Percentiles rank a stretch among this genome's conserved stretches.
phyloP scores from a whole-genome alignment of 2,329 filamentous ascomycete genomes.

The Rosellinia necatrix region DNA sequence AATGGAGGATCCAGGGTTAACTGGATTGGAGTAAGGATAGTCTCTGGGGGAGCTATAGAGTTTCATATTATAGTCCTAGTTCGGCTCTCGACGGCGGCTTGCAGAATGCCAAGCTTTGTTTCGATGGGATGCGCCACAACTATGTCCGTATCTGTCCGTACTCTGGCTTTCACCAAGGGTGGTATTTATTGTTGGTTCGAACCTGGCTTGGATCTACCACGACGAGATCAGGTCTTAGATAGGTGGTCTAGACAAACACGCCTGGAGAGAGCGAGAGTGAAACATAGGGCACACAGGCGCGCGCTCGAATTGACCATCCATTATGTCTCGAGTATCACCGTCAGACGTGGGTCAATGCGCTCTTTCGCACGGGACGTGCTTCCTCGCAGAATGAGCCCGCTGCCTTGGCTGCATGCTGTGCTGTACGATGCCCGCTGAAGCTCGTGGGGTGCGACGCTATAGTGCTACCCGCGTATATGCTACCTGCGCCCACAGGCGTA shows the following conservation, averaged over 20 bases:
- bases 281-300: slow-evolving; percentile 6
- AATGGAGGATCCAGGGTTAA: slow-evolving; percentile 11
- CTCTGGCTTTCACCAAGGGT: slow-evolving; percentile 7
- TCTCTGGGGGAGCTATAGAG: slow-evolving; percentile 31
- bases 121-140: slow-evolving; percentile 32
- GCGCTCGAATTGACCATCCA: slow-evolving; percentile 19
- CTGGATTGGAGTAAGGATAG: slow-evolving; percentile 18
- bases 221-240: slow-evolving; percentile 9
- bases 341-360: no score
- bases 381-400: no score
- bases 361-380: no score
- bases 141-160: slow-evolving; percentile 27
- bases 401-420: slow-evolving; percentile 26
- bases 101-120: slow-evolving; percentile 39
- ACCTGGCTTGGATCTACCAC: slow-evolving; percentile 7
- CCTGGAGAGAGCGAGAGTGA: slow-evolving; percentile 12
- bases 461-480: slow-evolving; percentile 20
- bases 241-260: slow-evolving; percentile 6
- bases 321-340: no score
- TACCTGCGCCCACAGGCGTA: slow-evolving; percentile 22
- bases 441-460: slow-evolving; percentile 27
- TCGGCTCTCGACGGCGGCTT: slow-evolving; percentile 38
- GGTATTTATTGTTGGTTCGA: slow-evolving; percentile 12
- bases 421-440: slow-evolving; percentile 26
- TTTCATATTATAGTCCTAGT: slow-evolving; percentile 36